Evolutionary conservation across 2,329 filamentous ascomycete species (phyloP), one percentile per base, ranked within the genome.

Genomic region (Penicillium hesseltinei): DNA sequence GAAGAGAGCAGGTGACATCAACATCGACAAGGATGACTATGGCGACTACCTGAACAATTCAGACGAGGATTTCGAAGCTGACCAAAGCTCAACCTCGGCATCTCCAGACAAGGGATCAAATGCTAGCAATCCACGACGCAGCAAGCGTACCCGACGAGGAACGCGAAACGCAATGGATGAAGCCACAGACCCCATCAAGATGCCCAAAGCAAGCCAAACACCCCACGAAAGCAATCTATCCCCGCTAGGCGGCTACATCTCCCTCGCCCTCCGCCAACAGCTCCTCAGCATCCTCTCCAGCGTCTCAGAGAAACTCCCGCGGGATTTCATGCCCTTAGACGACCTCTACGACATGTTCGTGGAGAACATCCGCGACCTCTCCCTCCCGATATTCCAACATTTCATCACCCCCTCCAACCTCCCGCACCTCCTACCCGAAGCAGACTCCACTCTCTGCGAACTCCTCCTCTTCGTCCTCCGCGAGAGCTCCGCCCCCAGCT

Each of bases 381-480:
- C 77, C 4, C 69, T 81, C 5, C 73, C 78, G 1, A 67, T 72
- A n/a, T 81, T 80, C 62, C 76, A 78, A 58, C 66, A 77, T 35
- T 71, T 80, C 39, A 67, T 81, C 62, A 77, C 74, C 29, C 72
- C 77, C 10, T 74, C 79, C 9, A 72, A 77, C 25, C 74, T 83
- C 5, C 70, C 74, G 0, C 66, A 73, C 27, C 68, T 82, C 51
- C 68, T 63, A 8, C 54, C 64, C 15, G 66, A 71, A 27, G 72
- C 76, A 2, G 80, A 81, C 47, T 76, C 79, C 31, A 80, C 79
- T 2, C 78, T 89, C 29, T 78, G 75, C 58, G 83, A 85, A 62
- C 74, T 77, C 51, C 70, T 87, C 4, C 76, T 86, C 11, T 75
- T 74, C 23, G 77, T 78, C 6, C 74, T 85, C 52, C 74, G 82